Evolutionary conservation across 352 stramenopile species (phyloP), one percentile per base, ranked within the genome.

Genomic region (Pythium periplocum): DNA sequence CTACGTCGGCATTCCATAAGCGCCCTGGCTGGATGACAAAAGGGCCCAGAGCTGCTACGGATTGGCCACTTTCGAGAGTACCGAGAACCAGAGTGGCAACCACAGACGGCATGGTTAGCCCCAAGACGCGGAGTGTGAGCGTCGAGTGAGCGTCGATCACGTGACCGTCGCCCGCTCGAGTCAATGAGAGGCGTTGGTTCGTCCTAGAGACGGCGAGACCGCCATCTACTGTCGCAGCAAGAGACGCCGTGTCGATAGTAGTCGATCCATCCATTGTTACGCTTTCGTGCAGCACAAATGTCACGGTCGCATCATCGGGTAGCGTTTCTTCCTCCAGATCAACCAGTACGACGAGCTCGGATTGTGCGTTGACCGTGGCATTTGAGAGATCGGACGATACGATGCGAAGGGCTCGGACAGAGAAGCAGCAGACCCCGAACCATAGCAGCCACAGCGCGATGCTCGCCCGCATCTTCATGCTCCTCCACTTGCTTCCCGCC

Each of bases 11-110:
- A 40, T 71, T 68, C 60, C 52, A 70, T 11, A 80, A 48, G 3
- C 4, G 37, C 31, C 75, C 70, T 3, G 72, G 70, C 7, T 58
- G 17, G 37, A 86, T 71, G 38, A 66, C 59, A 12, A 76, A 64
- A 17, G 3, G 58, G 12, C 45, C 26, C 6, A 75, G 55, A 53
- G 36, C 9, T 61, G 39, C 11, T 47, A 44, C 33, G 36, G 12
- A 46, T 65, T 56, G 9, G 0, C 62, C 63, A 10, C 76, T 47
- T 9, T 56, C 42, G 6, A 82, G 44, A 6, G 56, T 66, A 9
- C 71, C 71, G 4, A 79, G 49, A 12, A 43, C 48, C 42, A 71
- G 31, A 4, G 17, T 26, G 35, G 66, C 69, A 7, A 57, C 61
- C 2, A 52, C 55, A 41, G 7, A 57, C 2, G 68, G 68, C 54